These are phyloP conservation scores for Heterobasidion annosum DNA, from an alignment of 1,284 basidiomycete species.

Conservation along the genomic window DNA sequence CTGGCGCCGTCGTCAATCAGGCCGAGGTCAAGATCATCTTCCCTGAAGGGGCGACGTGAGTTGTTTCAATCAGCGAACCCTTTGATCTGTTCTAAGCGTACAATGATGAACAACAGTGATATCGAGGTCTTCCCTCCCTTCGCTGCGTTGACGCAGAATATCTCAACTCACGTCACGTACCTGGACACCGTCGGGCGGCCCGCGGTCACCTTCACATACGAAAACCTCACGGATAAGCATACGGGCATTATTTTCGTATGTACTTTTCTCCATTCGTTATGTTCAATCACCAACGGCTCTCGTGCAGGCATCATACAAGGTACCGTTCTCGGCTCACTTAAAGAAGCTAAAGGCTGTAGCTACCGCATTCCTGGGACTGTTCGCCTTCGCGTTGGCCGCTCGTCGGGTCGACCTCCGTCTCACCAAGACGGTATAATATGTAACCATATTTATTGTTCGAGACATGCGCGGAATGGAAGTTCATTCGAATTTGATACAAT, in stretches of 20 bases:
- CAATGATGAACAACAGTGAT: slow-evolving; percentile 40
- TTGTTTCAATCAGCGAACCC: slow-evolving; percentile 10
- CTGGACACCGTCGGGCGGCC: slow-evolving; percentile 92
- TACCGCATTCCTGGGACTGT: slow-evolving; percentile 56
- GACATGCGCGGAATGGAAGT: not conserved
- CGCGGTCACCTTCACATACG: slow-evolving; percentile 65
- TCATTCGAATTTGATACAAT: not conserved
- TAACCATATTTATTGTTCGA: not conserved
- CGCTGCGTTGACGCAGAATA: slow-evolving; percentile 49
- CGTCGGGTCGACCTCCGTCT: slow-evolving; percentile 62
- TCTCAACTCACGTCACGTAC: slow-evolving; percentile 75
- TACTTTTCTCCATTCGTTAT: slow-evolving; percentile 10
- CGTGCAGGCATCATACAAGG: slow-evolving; percentile 75
- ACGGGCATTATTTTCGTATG: slow-evolving; percentile 66
- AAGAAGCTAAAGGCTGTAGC: slow-evolving; percentile 79
- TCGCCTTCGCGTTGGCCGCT: slow-evolving; percentile 48
- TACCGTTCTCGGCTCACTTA: slow-evolving; percentile 67
- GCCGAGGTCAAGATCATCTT: slow-evolving; percentile 77
- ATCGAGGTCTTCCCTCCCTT: slow-evolving; percentile 76
- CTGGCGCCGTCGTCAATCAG: slow-evolving; percentile 76
- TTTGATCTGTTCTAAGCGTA: not conserved
- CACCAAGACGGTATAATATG: slow-evolving; percentile 27
- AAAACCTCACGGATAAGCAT: slow-evolving; percentile 74
- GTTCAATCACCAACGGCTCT: slow-evolving; percentile 1
- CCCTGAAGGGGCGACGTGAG: slow-evolving; percentile 91